Evolutionary conservation across 495 filamentous ascomycete genomes (phyloP), one percentile per base, ranked within the genome.

Genomic region (Entonaema liquescens): DNA sequence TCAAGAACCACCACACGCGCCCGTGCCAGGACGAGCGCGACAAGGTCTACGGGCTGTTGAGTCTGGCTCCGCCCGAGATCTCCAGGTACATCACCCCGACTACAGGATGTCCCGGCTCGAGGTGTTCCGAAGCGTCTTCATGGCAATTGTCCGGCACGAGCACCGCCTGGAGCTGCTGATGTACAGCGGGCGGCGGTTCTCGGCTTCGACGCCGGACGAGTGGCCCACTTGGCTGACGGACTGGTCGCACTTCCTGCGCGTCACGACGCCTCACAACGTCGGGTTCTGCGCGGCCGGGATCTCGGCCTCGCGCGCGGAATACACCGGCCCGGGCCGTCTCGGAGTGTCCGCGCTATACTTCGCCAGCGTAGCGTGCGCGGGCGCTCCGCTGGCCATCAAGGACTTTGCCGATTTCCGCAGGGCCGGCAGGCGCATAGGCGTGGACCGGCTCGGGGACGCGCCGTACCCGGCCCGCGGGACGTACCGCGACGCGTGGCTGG

Each of bases 21-120:
- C 47, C 7, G n/a, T 70, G 67, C 8, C 3, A 13, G 0, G 55
- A 69, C 56, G n/a, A 21, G 8, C 52, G 56, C 13, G 70, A 73
- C 36, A 69, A 62, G 36, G 17, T 73, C 13, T 73, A 73, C 70
- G 70, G 70, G 6, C 36, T 73, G 8, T 3, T 69, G 56, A 66
- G 47, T 19, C 23, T 73, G 2, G 52, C 47, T 1, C 36, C 70
- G 1, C 26, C 42, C 0, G 47, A 60, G 12, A 36, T 73, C 21
- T 2, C 35, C 0, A 17, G n/a, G 0, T 12, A 12, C 2, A 35
- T 73, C 5, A 2, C 1, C 3, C 63, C 0, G 33, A 69, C 21
- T 73, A 73, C 47, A 5, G 1, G 4, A n/a, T 12, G 3, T n/a
- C 60, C 0, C 8, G 25, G 11, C 38, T 26, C 9, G 29, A 65